These are phyloP conservation scores for Daldinia eschscholtzii DNA, from an alignment of 2,329 filamentous ascomycete species.

Conservation along the genomic window DNA sequence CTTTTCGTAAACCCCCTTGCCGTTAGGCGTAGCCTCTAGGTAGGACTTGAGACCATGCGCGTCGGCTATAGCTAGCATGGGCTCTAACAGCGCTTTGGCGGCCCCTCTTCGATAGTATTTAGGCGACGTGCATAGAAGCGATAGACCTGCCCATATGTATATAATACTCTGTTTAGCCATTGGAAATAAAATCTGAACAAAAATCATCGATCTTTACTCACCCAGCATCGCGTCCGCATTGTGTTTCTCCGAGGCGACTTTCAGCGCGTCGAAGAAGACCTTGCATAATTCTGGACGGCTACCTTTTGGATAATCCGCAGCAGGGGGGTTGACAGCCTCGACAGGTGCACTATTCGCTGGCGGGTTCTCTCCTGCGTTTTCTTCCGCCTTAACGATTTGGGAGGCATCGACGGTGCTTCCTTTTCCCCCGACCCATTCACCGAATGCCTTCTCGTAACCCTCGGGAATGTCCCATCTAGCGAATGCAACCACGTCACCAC, in stretches of 20 bases:
- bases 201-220: conserved; percentile 13
- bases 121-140: conserved; percentile 54
- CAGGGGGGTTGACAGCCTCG: conserved; percentile 27
- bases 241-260: conserved; percentile 48
- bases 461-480: conserved; percentile 54
- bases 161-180: conserved; percentile 12
- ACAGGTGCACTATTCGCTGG: conserved; percentile 30
- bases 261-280: conserved; percentile 51
- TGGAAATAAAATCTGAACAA: not conserved
- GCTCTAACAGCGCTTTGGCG: conserved; percentile 52
- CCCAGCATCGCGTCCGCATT: conserved; percentile 51
- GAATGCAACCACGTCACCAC: conserved; percentile 51
- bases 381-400: conserved; percentile 17
- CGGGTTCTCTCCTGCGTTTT: conserved; percentile 26
- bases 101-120: conserved; percentile 54
- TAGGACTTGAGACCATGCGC: conserved; percentile 51
- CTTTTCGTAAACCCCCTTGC: conserved; percentile 55
- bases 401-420: conserved; percentile 32
- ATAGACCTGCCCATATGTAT: conserved; percentile 50
- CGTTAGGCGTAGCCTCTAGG: conserved; percentile 56
- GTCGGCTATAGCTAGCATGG: conserved; percentile 56
- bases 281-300: conserved; percentile 48
- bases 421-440: conserved; percentile 39
- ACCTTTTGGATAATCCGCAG: conserved; percentile 49
- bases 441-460: conserved; percentile 46